Conservation (phyloP, 2,329 filamentous ascomycete genomes). For the Calonectria pauciramosa region DNA sequence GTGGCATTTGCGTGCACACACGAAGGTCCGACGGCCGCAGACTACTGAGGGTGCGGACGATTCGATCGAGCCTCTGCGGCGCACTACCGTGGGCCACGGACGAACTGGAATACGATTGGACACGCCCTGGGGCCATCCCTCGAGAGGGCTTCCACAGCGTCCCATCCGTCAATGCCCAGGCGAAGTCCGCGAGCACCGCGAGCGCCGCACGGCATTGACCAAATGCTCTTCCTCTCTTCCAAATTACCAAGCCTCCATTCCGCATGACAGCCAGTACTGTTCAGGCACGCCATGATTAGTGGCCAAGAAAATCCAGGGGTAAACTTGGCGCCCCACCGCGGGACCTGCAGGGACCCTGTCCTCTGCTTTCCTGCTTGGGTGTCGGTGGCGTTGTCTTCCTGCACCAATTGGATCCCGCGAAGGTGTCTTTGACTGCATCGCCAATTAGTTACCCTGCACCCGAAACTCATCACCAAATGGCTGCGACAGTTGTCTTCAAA, state of each 20-base stretch:
- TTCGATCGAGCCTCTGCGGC: not conserved
- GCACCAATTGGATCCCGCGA: slow-evolving; percentile 1
- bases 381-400: not conserved
- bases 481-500: not conserved
- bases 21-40: not conserved
- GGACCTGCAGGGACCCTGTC: not conserved
- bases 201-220: not conserved
- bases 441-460: slow-evolving; percentile 6
- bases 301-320: slow-evolving; percentile 17
- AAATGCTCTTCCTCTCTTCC: not conserved
- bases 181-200: not conserved
- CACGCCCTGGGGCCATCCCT: not conserved
- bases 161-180: not conserved
- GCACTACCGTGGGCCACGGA: not conserved
- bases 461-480: not conserved
- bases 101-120: not conserved
- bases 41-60: not conserved
- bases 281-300: slow-evolving; percentile 7
- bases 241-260: slow-evolving; percentile 3
- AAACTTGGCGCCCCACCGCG: slow-evolving; percentile 12
- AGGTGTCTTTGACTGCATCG: not conserved
- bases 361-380: not conserved
- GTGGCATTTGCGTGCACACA: not conserved
- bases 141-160: not conserved
- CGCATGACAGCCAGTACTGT: slow-evolving; percentile 8